These are phyloP conservation scores for Fusarium newnesense DNA, from an alignment of 2,329 filamentous ascomycete genomes.

Conservation along the genomic window DNA sequence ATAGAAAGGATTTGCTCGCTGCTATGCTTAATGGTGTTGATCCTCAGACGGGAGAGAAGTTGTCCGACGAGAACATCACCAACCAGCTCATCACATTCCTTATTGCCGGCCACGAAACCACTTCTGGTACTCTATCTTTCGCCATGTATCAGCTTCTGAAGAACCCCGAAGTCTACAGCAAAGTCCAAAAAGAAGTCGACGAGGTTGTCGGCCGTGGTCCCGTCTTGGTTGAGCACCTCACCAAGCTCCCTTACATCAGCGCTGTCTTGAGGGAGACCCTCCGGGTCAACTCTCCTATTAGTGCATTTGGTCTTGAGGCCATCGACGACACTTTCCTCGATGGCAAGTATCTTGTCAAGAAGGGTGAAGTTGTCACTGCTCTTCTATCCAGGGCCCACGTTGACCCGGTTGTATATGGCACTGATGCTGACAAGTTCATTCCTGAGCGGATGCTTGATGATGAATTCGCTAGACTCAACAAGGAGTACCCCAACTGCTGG, in stretches of 20 bases:
- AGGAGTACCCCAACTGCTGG: conserved; percentile 71
- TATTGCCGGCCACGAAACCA: conserved; percentile 78
- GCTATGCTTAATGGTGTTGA: conserved; percentile 77
- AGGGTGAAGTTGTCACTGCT: conserved; percentile 60
- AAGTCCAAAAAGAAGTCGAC: conserved; percentile 76
- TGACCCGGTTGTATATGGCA: conserved; percentile 72
- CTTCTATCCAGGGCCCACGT: conserved; percentile 66
- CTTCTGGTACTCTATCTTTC: conserved; percentile 73
- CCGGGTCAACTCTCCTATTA: conserved; percentile 69
- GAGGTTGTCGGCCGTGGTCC: conserved; percentile 67
- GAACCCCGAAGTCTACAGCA: conserved; percentile 67
- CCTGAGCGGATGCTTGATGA: conserved; percentile 80
- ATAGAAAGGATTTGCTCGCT: conserved; percentile 74
- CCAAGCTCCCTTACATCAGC: conserved; percentile 72
- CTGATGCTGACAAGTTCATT: conserved; percentile 71
- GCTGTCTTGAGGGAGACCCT: conserved; percentile 74
- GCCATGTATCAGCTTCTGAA: conserved; percentile 72
- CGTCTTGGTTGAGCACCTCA: conserved; percentile 69
- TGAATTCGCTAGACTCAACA: conserved; percentile 69
- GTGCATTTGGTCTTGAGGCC: conserved; percentile 65
- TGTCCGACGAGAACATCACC: conserved; percentile 71
- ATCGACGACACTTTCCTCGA: conserved; percentile 64
- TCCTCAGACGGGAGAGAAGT: conserved; percentile 71
- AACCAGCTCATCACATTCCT: conserved; percentile 80
- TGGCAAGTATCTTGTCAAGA: conserved; percentile 69